These are phyloP conservation scores for Ophiostoma sp. DNA, from an alignment of 2,329 filamentous ascomycete species.

Conservation along the genomic window DNA sequence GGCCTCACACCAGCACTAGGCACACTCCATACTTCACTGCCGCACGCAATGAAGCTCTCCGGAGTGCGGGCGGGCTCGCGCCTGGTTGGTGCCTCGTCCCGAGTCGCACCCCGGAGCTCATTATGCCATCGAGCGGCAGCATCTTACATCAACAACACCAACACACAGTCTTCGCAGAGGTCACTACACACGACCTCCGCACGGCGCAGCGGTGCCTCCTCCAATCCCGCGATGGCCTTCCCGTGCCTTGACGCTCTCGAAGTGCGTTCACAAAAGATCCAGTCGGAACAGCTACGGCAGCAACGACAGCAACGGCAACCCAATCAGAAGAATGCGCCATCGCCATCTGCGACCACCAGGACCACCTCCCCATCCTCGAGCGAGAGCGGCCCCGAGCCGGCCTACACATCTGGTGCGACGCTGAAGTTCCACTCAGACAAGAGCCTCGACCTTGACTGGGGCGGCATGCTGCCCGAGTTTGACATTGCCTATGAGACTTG, in stretches of 20 bases:
- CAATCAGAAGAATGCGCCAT: not conserved
- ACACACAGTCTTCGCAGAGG: not conserved
- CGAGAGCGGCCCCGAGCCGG: slow-evolving; percentile 79
- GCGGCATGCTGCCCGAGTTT: slow-evolving; percentile 82
- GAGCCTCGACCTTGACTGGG: slow-evolving; percentile 85
- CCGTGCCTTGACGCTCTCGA: slow-evolving; percentile 85
- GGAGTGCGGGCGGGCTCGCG: slow-evolving; percentile 7
- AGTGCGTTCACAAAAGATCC: slow-evolving; percentile 51
- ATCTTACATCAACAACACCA: not conserved
- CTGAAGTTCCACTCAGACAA: slow-evolving; percentile 67
- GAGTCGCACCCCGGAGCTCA: not conserved
- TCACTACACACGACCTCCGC: slow-evolving; percentile 28
- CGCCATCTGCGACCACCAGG: not conserved
- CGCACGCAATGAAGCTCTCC: not conserved
- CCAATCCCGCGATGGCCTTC: slow-evolving; percentile 82
- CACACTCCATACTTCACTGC: too few species aligned
- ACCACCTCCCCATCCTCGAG: slow-evolving; percentile 30
- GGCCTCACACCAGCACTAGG: not conserved
- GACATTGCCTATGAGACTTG: slow-evolving; percentile 90
- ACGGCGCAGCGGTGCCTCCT: slow-evolving; percentile 49
- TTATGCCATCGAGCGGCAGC: not conserved
- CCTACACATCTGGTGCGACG: slow-evolving; percentile 87
- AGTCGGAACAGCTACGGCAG: slow-evolving; percentile 8
- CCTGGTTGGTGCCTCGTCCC: not conserved
- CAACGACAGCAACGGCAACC: not conserved